Evolutionary conservation across 1,139 yeast species (phyloP), one percentile per base, ranked within the genome.

Genomic region (Candida smagusa): DNA sequence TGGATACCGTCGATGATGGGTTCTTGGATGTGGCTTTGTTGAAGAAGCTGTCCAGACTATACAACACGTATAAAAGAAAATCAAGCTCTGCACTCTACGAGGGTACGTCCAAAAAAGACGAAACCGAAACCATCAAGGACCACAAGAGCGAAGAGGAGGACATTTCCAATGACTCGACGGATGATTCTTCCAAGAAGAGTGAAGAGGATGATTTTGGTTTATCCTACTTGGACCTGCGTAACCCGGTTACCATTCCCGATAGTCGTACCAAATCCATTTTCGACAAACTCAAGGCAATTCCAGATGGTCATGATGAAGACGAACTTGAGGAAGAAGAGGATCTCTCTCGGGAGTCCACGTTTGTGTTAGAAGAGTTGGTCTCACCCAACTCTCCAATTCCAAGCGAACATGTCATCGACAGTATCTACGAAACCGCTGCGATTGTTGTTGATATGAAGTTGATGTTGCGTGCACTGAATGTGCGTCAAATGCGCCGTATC

Each of bases 381-480:
- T 67, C 80, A 0, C 76, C 81, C 2, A 61, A 66, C 35, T 65
- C 81, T 0, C 69, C 75, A 4, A 61, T 75, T 7, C 81, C 88
- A 2, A 64, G 73, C 9, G 80, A 78, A 43, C 59, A 63, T 31
- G 65, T 78, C 6, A 67, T 84, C 31, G 83, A 80, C 42, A 54
- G 78, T 35, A 73, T 83, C 29, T 76, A 75, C 48, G 86, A 83
- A 47, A 63, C 75, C 2, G 79, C 82, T 1, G 75, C 80, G 0
- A 57, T 81, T 34, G 77, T 77, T 0, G 75, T 79, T 42, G 90
- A 84, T 50, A 65, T 81, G 61, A 79, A 82, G 47, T 57, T 84
- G 42, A 69, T 83, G 72, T 57, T 82, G 33, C 66, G 89, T 41
- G 75, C 84, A 2, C 62, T 74, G 42, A 81, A 81, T 51, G 81